These are phyloP conservation scores for Lachnellula occidentalis DNA, from an alignment of 2,329 filamentous ascomycete genomes.

Conservation along the genomic window DNA sequence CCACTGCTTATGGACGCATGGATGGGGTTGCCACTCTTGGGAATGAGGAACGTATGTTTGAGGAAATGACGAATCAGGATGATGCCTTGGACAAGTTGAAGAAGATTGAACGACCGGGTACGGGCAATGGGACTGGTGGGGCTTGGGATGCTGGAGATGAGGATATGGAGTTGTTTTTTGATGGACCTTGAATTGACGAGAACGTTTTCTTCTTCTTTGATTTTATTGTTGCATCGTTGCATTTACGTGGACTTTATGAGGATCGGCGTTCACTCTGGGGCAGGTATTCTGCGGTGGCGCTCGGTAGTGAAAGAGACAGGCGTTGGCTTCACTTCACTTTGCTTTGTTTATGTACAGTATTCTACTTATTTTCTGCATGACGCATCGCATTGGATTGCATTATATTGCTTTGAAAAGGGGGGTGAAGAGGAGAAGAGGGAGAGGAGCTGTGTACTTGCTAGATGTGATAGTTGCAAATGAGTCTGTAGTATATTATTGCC, in stretches of 20 bases:
- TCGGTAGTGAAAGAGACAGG: too few species aligned
- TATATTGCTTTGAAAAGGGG: too few species aligned
- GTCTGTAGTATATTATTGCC: too few species aligned
- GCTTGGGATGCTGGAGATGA: conserved; percentile 20
- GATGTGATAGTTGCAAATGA: too few species aligned
- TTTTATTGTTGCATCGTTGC: background rate
- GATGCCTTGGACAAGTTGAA: conserved; percentile 23
- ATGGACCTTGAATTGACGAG: conserved; percentile 18
- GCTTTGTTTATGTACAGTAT: background rate
- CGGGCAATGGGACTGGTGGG: conserved; percentile 12
- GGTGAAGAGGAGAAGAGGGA: too few species aligned
- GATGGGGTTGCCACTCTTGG: conserved; percentile 21
- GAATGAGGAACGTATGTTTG: conserved; percentile 27
- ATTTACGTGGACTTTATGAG: background rate
- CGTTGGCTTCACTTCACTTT: background rate
- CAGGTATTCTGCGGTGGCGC: too few species aligned
- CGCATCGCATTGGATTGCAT: too few species aligned
- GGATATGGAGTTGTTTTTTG: conserved; percentile 25
- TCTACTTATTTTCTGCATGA: too few species aligned
- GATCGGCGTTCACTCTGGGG: background rate
- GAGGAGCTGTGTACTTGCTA: too few species aligned
- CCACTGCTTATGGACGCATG: conserved; percentile 24
- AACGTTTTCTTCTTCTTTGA: background rate
- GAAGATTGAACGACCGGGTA: conserved; percentile 10
- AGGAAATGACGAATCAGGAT: conserved; percentile 28